Evolutionary conservation across 2,329 filamentous ascomycete species (phyloP), one percentile per base, ranked within the genome.

Genomic region (Coleophoma cylindrospora): DNA sequence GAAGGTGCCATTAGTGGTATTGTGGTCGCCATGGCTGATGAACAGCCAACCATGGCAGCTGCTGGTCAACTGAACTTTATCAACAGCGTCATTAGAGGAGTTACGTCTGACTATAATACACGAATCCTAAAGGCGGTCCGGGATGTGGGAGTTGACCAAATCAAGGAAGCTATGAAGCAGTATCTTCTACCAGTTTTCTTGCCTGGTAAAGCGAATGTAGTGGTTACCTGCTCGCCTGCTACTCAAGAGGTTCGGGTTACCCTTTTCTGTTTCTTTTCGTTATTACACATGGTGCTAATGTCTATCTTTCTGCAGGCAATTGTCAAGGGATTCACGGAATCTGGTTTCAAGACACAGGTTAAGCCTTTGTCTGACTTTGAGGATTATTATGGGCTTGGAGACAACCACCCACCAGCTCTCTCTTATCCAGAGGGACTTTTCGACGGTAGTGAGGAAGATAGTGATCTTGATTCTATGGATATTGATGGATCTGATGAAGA

Each of bases 1-100:
- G 90, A 97, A 68, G 91, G 90, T 6, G 91, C 92, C 4, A 88
- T 99, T 52, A 94, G 87, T 64, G 87, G 85, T 59, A 91, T 99
- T 51, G 90, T 99, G 34, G 84, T 91, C 54, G 78, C 76, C 46
- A 87, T 95, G 64, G 94, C 91, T 2, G 89, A 96, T 59, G 89
- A 95, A 63, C 90, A 96, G 68, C 79, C 87, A 2, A 96, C 89
- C 1, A 89, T 95, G 77, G 80, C 85, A 7, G 81, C 79, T 40
- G 91, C 94, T 0, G 94, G 91, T 1, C 80, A 86, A 62, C 83
- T 87, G 59, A 92, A 89, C 63, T 99, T 95, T 67, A 77, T 91
- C 11, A 82, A 87, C 52, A 82, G 89, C 50, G 91, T 95, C 6
- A 79, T 97, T 45, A 80, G 86, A 13, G 85, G 81, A 2, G 74